Base-by-base conservation (phyloP, 441 rosid genomes). In the Adansonia grandidieri region DNA sequence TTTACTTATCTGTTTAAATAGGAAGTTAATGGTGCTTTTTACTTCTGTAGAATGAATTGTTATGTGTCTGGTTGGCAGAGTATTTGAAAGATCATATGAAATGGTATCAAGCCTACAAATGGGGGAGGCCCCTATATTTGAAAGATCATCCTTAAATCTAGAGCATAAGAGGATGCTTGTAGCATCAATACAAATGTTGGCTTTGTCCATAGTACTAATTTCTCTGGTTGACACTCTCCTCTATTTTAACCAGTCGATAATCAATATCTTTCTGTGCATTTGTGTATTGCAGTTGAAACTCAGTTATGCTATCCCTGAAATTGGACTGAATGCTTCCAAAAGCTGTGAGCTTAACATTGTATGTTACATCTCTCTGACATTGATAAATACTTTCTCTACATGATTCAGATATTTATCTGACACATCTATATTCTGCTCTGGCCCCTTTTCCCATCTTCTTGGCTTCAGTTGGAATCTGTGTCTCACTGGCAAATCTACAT, bases 211-310 rank as follows among this genome's bases (percentile, higher is more conserved):
- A 8, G 14, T 50, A 51, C 8, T 14, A 1, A 28, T 24, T 75
- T 76, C 24, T 40, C 4, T 53, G 24, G 24, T 37, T 51, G 9
- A 28, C n/a, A 54, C 22, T 42, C 11, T 60, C 32, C 15, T 58
- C 28, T 47, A 10, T 9, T 67, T 14, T 57, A 57, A 32, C 45
- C 2, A 15, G 15, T n/a, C n/a, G n/a, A n/a, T n/a, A n/a, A n/a
- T 67, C 53, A 51, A 40, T 54, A 42, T 20, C 22, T 14, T 44
- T 66, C 14, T 13, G 8, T 51, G 17, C 4, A n/a, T n/a, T n/a
- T 68, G 10, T 77, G 14, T 20, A 22, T 67, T 77, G 42, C 28
- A 47, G 78, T 71, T 19, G 9, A 57, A 77, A n/a, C 14, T 57
- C 4, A 9, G 9, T 8, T 44, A 51, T 48, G 71, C 10, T n/a